phyloP scores from a whole-genome alignment of 2,329 filamentous ascomycete genomes.

The Penicillium sp. region DNA sequence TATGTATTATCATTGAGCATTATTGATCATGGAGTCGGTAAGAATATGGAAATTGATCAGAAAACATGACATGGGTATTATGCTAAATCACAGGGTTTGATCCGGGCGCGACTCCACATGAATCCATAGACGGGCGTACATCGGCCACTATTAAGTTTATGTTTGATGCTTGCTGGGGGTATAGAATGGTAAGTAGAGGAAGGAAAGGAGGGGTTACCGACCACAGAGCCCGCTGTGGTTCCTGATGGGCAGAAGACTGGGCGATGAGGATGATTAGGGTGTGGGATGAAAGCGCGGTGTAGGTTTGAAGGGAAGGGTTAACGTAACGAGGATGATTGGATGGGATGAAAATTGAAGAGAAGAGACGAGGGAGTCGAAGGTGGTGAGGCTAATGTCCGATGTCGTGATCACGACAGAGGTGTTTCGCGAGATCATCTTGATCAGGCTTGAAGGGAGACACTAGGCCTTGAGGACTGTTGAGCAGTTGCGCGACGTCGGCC shows the following conservation, averaged over 20 bases:
- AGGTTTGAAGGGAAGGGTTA: background rate
- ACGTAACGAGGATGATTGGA: background rate
- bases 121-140: conserved; percentile 24
- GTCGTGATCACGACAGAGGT: background rate
- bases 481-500: conserved; percentile 42
- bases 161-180: conserved; percentile 2
- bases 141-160: conserved; percentile 24
- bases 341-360: background rate
- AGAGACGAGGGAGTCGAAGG: background rate
- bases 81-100: conserved; percentile 26
- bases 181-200: conserved; percentile 3
- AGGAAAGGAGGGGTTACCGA: background rate
- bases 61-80: conserved; percentile 25
- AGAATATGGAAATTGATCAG: background rate
- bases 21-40: background rate
- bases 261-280: background rate
- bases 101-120: conserved; percentile 20
- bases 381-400: background rate
- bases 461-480: conserved; percentile 19
- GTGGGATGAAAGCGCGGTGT: background rate
- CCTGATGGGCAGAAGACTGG: background rate
- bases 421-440: background rate
- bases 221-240: conserved; percentile 15
- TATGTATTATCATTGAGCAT: background rate
- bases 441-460: conserved; percentile 21